Conservation (phyloP, 1,284 basidiomycete species). For the Polyporus tsugae region DNA sequence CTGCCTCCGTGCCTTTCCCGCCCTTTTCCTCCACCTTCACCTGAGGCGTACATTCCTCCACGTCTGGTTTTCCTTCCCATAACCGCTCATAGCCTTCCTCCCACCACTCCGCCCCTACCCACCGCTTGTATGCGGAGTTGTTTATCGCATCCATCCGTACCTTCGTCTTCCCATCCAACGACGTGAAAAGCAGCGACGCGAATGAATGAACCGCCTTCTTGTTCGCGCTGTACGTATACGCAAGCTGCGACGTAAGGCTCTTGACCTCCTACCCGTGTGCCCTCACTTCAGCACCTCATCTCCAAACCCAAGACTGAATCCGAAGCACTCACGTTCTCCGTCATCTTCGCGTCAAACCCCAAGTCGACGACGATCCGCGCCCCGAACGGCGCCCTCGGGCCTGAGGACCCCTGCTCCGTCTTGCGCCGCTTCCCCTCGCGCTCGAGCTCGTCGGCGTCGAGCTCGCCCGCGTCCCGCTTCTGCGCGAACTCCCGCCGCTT, state of each 20-base stretch:
- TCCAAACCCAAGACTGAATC: neutral
- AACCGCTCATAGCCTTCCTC: slow-evolving; percentile 73
- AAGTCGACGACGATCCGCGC: slow-evolving; percentile 90
- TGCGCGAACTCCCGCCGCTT: slow-evolving; percentile 65
- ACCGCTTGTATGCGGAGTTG: slow-evolving; percentile 78
- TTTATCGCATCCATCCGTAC: slow-evolving; percentile 74
- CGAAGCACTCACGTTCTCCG: slow-evolving; percentile 76
- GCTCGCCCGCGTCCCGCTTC: slow-evolving; percentile 63
- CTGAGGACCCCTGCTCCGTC: slow-evolving; percentile 37
- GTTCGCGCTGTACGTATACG: slow-evolving; percentile 90
- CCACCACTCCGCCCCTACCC: slow-evolving; percentile 88
- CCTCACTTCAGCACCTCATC: neutral
- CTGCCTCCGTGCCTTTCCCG: neutral
- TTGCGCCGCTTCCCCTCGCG: slow-evolving; percentile 54
- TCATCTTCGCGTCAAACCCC: slow-evolving; percentile 96
- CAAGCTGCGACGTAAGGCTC: slow-evolving; percentile 89
- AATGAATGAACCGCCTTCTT: slow-evolving; percentile 79
- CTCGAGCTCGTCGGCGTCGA: slow-evolving; percentile 51
- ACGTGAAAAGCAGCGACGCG: slow-evolving; percentile 77
- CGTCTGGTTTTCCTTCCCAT: slow-evolving; percentile 53
- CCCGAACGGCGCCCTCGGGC: slow-evolving; percentile 58
- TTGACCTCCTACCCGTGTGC: slow-evolving; percentile 75
- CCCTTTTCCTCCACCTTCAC: neutral
- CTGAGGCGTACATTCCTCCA: neutral
- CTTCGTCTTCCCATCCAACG: slow-evolving; percentile 75